Evolutionary conservation across 768 basidiomycete genomes (phyloP).

Genomic region (Rhodotorula babjevae): DNA sequence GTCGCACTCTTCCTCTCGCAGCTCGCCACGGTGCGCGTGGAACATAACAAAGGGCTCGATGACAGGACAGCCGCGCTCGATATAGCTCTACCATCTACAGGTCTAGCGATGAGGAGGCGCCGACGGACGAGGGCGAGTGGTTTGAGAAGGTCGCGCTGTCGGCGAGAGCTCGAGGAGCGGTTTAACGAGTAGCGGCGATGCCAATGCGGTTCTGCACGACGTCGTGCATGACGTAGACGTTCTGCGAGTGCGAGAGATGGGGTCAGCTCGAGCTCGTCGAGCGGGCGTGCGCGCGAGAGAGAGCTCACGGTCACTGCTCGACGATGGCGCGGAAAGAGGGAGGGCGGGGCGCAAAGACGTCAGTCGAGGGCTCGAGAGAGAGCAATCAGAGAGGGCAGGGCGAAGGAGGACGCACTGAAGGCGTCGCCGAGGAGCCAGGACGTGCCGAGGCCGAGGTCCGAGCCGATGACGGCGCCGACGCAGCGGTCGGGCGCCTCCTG

Average conservation of each 20-base stretch:
- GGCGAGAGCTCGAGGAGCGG: no score
- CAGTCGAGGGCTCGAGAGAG: background rate
- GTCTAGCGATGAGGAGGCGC: background rate
- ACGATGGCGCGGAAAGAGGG: background rate
- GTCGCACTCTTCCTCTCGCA: no score
- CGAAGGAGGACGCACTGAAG: conserved; percentile 56
- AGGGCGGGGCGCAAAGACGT: background rate
- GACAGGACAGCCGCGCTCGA: no score
- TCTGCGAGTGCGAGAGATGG: background rate
- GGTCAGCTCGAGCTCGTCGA: background rate
- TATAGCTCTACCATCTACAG: background rate
- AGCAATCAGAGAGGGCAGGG: background rate
- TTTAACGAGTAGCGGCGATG: conserved; percentile 3
- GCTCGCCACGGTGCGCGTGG: no score
- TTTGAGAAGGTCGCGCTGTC: background rate
- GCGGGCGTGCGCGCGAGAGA: no score
- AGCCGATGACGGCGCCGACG: conserved; percentile 54
- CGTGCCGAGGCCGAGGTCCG: conserved; percentile 66
- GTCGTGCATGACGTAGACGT: conserved; percentile 24
- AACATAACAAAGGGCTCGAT: no score
- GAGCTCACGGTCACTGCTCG: conserved; percentile 8
- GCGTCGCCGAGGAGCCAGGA: conserved; percentile 88
- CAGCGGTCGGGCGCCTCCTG: conserved; percentile 6
- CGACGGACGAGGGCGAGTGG: background rate
- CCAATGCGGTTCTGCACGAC: conserved; percentile 11